Conservation (phyloP, 805 yeast species). For the Suhomyces canberraensis region DNA sequence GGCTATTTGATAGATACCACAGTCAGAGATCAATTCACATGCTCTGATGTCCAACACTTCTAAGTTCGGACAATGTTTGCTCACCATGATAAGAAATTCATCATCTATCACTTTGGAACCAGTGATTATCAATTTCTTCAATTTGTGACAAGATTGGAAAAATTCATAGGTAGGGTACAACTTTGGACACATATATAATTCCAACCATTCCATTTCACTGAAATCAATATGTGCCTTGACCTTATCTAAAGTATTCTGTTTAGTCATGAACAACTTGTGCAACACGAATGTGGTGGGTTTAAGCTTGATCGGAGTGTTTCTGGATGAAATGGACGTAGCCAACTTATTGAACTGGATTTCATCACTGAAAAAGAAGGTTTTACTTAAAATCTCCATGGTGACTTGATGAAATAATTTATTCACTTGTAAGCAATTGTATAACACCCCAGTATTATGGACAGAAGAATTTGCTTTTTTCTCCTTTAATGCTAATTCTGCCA, state of each 20-base stretch:
- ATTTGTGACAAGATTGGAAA: constrained; percentile 20
- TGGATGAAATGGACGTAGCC: constrained; percentile 4
- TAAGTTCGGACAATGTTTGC: constrained; percentile 55
- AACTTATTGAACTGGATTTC: constrained; percentile 45
- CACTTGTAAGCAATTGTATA: constrained; percentile 65
- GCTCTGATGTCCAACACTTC: constrained; percentile 75
- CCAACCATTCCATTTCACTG: constrained; percentile 60
- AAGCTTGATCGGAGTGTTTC: constrained; percentile 14
- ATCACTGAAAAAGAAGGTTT: constrained; percentile 52
- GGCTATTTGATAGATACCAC: constrained; percentile 69
- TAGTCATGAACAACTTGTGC: constrained; percentile 58
- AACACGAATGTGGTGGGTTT: constrained; percentile 51
- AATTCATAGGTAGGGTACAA: constrained; percentile 49
- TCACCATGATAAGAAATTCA: constrained; percentile 48
- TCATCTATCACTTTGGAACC: constrained; percentile 69
- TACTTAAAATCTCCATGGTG: constrained; percentile 53
- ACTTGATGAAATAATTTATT: constrained; percentile 62
- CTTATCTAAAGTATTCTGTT: constrained; percentile 52
- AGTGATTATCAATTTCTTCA: constrained; percentile 56
- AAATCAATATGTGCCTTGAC: constrained; percentile 42
- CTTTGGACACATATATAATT: constrained; percentile 79
- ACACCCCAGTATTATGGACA: constrained; percentile 18
- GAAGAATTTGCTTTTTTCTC: constrained; percentile 10
- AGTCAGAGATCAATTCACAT: constrained; percentile 73
- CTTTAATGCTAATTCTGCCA: constrained; percentile 46